Percentiles rank a stretch among this genome's conserved stretches.
Conservation (phyloP, 106 monocot species). For the Dendrobium officinale region DNA sequence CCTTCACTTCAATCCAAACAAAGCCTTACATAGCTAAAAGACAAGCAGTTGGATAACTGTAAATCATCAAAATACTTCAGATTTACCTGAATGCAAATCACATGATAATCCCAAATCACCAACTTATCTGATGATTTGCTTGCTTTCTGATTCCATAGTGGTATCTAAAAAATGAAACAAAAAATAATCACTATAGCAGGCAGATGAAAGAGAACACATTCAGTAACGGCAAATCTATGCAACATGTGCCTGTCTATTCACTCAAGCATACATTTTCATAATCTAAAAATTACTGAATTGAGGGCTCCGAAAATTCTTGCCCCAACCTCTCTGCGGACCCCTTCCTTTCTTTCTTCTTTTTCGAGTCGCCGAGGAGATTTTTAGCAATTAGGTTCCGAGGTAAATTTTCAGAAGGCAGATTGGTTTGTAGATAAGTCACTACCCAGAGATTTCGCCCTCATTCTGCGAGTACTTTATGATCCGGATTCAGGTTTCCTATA, state of each 20-base stretch:
- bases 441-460: too few species aligned
- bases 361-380: too few species aligned
- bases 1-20: neutral
- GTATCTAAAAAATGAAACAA: slow-evolving; percentile 37
- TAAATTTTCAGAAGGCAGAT: too few species aligned
- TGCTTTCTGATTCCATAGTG: slow-evolving; percentile 77
- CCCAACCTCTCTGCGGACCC: too few species aligned
- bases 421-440: too few species aligned
- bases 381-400: too few species aligned
- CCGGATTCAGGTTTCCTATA: too few species aligned
- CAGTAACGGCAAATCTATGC: neutral
- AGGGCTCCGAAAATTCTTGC: too few species aligned
- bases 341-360: too few species aligned
- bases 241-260: neutral
- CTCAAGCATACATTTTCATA: neutral
- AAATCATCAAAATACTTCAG: slow-evolving; percentile 1
- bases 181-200: neutral
- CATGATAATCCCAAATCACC: slow-evolving; percentile 96
- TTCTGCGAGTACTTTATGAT: too few species aligned
- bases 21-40: neutral
- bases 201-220: neutral
- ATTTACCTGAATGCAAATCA: slow-evolving; percentile 84
- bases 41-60: neutral
- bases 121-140: slow-evolving; percentile 57
- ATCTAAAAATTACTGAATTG: neutral